phyloP scores from a whole-genome alignment of 768 basidiomycete genomes.

The Suillus tomentosus region DNA sequence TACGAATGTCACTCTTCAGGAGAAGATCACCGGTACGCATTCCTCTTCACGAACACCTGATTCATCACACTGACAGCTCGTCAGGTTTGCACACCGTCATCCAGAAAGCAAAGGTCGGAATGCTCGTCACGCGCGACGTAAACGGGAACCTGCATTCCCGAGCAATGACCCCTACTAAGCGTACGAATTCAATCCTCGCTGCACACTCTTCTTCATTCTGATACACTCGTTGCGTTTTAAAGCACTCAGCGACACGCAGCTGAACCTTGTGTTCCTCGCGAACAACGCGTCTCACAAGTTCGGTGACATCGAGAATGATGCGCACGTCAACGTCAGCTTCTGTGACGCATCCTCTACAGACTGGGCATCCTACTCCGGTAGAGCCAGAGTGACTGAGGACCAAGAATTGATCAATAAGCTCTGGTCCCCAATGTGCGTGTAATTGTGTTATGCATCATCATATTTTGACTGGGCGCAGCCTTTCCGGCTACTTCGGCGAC shows the following conservation, averaged over 20 bases:
- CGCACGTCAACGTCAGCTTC: conserved; percentile 81
- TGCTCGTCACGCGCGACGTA: conserved; percentile 74
- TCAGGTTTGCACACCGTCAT: conserved; percentile 67
- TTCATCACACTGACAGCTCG: no score
- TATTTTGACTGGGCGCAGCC: conserved; percentile 37
- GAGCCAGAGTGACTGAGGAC: conserved; percentile 66
- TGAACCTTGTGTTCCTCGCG: conserved; percentile 67
- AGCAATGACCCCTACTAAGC: conserved; percentile 74
- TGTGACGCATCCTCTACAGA: conserved; percentile 66
- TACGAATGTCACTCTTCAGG: conserved; percentile 52
- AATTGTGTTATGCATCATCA: background rate
- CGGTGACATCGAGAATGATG: conserved; percentile 74
- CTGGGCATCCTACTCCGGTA: conserved; percentile 82
- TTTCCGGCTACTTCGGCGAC: conserved; percentile 83
- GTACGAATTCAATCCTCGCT: conserved; percentile 39
- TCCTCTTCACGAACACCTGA: background rate
- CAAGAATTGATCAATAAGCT: conserved; percentile 62
- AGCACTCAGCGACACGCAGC: conserved; percentile 49
- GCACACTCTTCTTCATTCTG: background rate
- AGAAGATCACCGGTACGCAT: conserved; percentile 64
- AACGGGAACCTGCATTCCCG: conserved; percentile 76
- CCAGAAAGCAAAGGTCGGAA: conserved; percentile 63
- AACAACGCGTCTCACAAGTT: conserved; percentile 76
- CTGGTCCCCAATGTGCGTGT: conserved; percentile 55
- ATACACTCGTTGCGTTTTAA: background rate